Percentiles rank a stretch among this genome's conserved stretches.
phyloP scores from a whole-genome alignment of 495 filamentous ascomycete genomes.

The Neurospora sp. region DNA sequence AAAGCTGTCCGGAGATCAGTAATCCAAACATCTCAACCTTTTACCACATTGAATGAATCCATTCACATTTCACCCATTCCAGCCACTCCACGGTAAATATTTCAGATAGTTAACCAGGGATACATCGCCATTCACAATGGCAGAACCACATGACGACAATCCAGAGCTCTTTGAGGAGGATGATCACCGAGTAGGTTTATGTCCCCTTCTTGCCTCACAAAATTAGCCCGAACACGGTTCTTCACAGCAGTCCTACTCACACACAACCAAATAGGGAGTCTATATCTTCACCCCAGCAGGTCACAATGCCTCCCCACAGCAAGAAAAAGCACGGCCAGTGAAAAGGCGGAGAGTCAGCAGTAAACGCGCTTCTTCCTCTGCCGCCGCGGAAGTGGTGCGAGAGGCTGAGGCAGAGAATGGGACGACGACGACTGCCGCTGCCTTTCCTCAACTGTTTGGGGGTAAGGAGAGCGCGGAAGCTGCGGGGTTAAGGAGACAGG shows the following conservation, averaged over 20 bases:
- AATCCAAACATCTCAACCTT: background rate
- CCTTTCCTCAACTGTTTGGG: slow-evolving; percentile 53
- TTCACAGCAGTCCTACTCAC: background rate
- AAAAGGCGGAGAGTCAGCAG: slow-evolving; percentile 51
- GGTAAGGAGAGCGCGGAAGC: slow-evolving; percentile 48
- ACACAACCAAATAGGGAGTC: slow-evolving; percentile 40
- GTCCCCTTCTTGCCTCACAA: background rate
- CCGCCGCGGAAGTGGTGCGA: background rate
- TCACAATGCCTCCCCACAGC: slow-evolving; percentile 20
- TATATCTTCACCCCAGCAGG: slow-evolving; percentile 55
- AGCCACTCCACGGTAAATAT: background rate
- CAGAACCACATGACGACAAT: slow-evolving; percentile 3
- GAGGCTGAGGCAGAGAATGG: background rate
- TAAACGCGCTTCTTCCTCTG: background rate
- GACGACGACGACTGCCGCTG: slow-evolving; percentile 3
- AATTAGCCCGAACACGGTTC: background rate
- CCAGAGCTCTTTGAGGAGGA: slow-evolving; percentile 16
- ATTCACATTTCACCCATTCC: background rate
- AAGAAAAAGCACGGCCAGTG: slow-evolving; percentile 34
- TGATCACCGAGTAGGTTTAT: slow-evolving; percentile 21
- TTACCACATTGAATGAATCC: background rate
- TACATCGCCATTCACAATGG: slow-evolving; percentile 1
- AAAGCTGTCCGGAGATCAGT: background rate
- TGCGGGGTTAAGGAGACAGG: slow-evolving; percentile 45
- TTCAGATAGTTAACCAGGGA: background rate